These are phyloP conservation scores for Cercophora newfieldiana DNA, from an alignment of 495 filamentous ascomycete genomes.

Conservation along the genomic window DNA sequence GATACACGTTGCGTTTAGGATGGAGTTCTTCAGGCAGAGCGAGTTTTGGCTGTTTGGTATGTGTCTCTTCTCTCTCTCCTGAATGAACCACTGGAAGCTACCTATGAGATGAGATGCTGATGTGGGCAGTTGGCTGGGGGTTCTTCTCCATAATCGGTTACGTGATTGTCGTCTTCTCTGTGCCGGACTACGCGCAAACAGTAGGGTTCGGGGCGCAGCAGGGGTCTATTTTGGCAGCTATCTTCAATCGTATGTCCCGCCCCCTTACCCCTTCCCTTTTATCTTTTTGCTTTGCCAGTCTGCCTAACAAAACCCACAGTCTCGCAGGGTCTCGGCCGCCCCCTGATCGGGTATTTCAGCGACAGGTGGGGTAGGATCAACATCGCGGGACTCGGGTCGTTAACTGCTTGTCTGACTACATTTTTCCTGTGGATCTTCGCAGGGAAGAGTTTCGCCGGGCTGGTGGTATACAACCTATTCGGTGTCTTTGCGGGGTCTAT, in stretches of 20 bases:
- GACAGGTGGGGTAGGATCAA: slow-evolving; percentile 70
- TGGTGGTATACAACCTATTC: slow-evolving; percentile 71
- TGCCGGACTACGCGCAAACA: slow-evolving; percentile 65
- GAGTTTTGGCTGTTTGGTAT: slow-evolving; percentile 59
- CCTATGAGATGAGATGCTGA: background rate
- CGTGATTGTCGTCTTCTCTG: slow-evolving; percentile 68
- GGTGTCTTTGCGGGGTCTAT: slow-evolving; percentile 72
- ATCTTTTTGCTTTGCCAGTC: too few species aligned
- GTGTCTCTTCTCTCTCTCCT: background rate
- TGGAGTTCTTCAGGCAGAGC: slow-evolving; percentile 57
- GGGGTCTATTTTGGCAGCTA: slow-evolving; percentile 67
- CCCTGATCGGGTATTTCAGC: slow-evolving; percentile 65
- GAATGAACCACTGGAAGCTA: too few species aligned
- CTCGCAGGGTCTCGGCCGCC: slow-evolving; percentile 52
- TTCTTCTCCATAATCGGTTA: slow-evolving; percentile 73
- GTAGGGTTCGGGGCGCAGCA: slow-evolving; percentile 66
- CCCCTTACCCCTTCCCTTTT: background rate
- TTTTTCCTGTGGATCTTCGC: slow-evolving; percentile 69
- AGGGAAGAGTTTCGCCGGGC: slow-evolving; percentile 61
- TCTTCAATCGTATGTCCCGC: slow-evolving; percentile 64
- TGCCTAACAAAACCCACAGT: slow-evolving; percentile 32
- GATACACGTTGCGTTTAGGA: slow-evolving; percentile 62
- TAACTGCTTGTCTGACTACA: slow-evolving; percentile 58
- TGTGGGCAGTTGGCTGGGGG: slow-evolving; percentile 56
- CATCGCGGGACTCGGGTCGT: slow-evolving; percentile 60